Evolutionary conservation across 2,329 filamentous ascomycete species (phyloP), one percentile per base, ranked within the genome.

Genomic region (Lachnellula occidentalis): DNA sequence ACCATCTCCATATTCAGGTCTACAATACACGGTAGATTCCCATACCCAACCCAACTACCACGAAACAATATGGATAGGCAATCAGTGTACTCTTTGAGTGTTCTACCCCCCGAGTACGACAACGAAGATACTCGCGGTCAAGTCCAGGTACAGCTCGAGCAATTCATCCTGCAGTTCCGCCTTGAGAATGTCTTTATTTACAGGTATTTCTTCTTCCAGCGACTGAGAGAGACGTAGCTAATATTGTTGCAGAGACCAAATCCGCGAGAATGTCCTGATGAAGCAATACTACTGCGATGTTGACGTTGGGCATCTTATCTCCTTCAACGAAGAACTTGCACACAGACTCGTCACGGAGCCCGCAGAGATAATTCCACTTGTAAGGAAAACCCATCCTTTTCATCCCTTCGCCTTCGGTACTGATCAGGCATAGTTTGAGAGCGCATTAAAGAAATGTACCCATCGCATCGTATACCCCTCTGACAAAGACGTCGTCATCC

Each of bases 201-300:
- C 80, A 84, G 91, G 91, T 92, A 71, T 61, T 74, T 58, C 39
- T 34, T 19, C n/a, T 41, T 53, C 41, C 19, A 31, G 11, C 22
- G 27, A 15, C 45, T 46, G n/a, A 14, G 2, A 42, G 19, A 9
- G n/a, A 17, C 11, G 6, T 31, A 19, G n/a, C 70, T 77, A 56
- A 76, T 45, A 2, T 2, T 21, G 36, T 2, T 36, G 15, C 64
- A 95, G 94, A 81, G 92, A 97, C 67, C 94, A 97, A 73, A 82
- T 99, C 56, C 85, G 90, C 66, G 91, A 97, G 69, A 99, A 99
- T 75, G 91, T 94, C 7, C 81, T 97, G 1, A 79, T 96, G 42
- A 94, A 96, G 70, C 91, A 92, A 66, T 97, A 91, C 75, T 96
- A 87, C 72, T 96, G 94, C 76, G 92, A 99, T 71, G 83, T 99